Evolutionary conservation across 108 stramenopile species (phyloP), one percentile per base, ranked within the genome.

Genomic region (Stephanodiscus minutulus): DNA sequence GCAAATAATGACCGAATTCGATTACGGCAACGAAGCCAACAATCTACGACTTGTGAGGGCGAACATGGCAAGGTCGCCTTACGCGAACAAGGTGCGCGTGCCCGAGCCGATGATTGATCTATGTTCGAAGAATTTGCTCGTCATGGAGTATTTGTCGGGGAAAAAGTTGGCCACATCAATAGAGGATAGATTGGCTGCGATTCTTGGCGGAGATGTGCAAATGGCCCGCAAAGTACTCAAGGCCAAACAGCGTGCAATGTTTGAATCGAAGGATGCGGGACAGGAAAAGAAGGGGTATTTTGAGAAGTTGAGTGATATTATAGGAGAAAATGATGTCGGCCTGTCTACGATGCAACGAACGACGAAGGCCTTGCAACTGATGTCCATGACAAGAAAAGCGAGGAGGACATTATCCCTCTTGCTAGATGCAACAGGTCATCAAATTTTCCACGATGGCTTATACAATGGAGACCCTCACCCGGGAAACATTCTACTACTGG

Each of bases 1-100:
- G 35, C 86, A 87, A 66, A 78, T 87, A 55, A 87, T 86, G 86
- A 82, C 78, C 20, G 90, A 91, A 64, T 87, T 91, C 57, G 88
- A 91, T 62, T 91, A 91, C 57, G 64, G 29, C 1, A 68, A 83
- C 17, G 90, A 91, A 67, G 88, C 86, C 22, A 46, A 57, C 0
- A 82, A 76, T 37, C 61, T 88, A n/a, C 47, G 60, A 3, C 21
- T 37, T 57, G 86, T 91, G 5, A 70, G 86, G 18, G 55, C 48
- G 7, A 88, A 88, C 63, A 73, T 85, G 73, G 61, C 59, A 17
- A 62, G 68, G 11, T 83, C 83, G 1, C 73, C 73, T 13, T 87
- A 83, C 43, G 72, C 65, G 36, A 76, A 59, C 44, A 65, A 58
- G 67, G 86, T 84, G 24, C 48, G 39, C 9, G 72, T 91, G 21